These are phyloP conservation scores for Exophiala mesophila DNA, from an alignment of 2,329 filamentous ascomycete species.

Conservation along the genomic window DNA sequence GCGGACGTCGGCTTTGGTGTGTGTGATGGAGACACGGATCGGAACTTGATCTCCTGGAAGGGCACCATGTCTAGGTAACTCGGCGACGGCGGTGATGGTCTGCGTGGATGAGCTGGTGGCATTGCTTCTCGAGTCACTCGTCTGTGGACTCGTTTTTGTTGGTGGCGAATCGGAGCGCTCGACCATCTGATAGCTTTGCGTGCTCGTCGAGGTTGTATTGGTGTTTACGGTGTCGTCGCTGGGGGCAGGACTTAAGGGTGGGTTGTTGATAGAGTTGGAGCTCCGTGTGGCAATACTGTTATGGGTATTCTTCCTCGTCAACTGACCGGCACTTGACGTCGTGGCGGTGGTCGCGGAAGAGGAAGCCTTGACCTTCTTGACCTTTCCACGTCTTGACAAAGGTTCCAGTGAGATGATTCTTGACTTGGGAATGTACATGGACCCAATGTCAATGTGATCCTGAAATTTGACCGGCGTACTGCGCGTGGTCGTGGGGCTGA, in stretches of 20 bases:
- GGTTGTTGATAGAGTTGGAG: conserved; percentile 32
- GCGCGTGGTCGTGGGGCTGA: conserved; percentile 72
- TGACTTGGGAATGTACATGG: conserved; percentile 67
- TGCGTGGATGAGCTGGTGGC: conserved; percentile 58
- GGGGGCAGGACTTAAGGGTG: conserved; percentile 46
- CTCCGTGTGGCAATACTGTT: conserved; percentile 23
- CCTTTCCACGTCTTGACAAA: conserved; percentile 65
- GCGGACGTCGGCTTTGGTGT: conserved; percentile 75
- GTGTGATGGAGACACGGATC: conserved; percentile 74
- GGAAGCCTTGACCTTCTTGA: conserved; percentile 51
- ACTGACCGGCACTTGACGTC: conserved; percentile 42
- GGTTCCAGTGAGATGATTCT: conserved; percentile 83
- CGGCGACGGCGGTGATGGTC: conserved; percentile 80
- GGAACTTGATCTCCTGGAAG: conserved; percentile 79
- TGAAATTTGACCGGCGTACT: conserved; percentile 75
- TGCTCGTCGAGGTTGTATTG: conserved; percentile 58
- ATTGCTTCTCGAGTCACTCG: conserved; percentile 47
- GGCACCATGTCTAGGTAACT: conserved; percentile 76
- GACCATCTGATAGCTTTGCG: conserved; percentile 52
- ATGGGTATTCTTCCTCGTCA: conserved; percentile 32
- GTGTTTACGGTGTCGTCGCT: conserved; percentile 71
- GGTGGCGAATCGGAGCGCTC: conserved; percentile 38
- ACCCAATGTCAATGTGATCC: conserved; percentile 79
- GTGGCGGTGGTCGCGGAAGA: conserved; percentile 39
- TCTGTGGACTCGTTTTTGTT: conserved; percentile 29